A percentile compares a stretch with the other conserved stretches of the same genome.
Evolutionary conservation across 2,329 filamentous ascomycete species (phyloP).

Genomic region (Exophiala spinifera): DNA sequence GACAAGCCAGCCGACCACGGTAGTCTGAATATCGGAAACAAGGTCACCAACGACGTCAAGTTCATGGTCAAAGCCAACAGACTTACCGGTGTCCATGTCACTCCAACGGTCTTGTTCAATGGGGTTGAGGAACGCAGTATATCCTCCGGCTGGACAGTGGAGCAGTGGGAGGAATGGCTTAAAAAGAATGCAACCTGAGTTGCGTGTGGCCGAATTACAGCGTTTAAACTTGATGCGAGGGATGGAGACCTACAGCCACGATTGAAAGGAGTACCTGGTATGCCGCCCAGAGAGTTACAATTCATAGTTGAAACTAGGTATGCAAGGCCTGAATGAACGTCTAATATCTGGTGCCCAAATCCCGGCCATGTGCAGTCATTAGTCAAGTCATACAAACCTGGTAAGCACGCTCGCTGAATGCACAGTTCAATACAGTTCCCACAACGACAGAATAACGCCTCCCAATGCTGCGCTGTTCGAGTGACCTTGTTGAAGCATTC

Average conservation of each 20-base stretch:
- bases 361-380: constrained; percentile 12
- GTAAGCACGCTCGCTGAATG: constrained; percentile 26
- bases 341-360: constrained; percentile 20
- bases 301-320: constrained; percentile 4
- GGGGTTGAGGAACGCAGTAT: constrained; percentile 75
- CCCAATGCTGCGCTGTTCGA: constrained; percentile 26
- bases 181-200: constrained; percentile 58
- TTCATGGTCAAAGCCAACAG: constrained; percentile 71
- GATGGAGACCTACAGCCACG: no score
- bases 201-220: background rate
- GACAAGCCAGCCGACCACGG: constrained; percentile 67
- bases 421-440: constrained; percentile 21
- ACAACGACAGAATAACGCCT: constrained; percentile 22
- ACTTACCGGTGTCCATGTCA: constrained; percentile 80
- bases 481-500: constrained; percentile 5
- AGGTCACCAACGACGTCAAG: constrained; percentile 81
- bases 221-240: no score
- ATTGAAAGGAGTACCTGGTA: background rate
- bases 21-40: constrained; percentile 72
- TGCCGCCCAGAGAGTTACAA: background rate
- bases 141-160: constrained; percentile 70
- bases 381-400: constrained; percentile 22
- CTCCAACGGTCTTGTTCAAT: constrained; percentile 85
- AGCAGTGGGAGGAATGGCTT: constrained; percentile 86
- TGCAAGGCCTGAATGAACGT: constrained; percentile 20